These are phyloP conservation scores for Triadica sebifera DNA, from an alignment of 345 rosid species.

Conservation along the genomic window DNA sequence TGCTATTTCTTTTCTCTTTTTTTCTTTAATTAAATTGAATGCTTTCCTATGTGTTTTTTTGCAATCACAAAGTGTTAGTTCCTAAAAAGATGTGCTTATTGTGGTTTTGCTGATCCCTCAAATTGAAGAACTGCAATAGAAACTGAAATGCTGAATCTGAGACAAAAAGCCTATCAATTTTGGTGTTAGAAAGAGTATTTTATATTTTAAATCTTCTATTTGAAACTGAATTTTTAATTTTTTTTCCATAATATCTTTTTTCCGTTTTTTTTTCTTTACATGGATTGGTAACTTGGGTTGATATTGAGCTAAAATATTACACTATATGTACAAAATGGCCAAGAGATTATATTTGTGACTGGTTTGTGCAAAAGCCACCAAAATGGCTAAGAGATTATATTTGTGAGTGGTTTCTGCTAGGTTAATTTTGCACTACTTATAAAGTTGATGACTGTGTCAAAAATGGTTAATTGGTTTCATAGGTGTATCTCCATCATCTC, in stretches of 20 bases:
- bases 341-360: background rate
- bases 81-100: background rate
- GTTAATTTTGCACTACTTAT: background rate
- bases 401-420: too few species aligned
- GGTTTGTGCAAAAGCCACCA: too few species aligned
- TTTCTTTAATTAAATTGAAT: background rate
- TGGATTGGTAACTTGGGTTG: background rate
- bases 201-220: background rate
- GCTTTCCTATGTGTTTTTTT: background rate
- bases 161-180: background rate
- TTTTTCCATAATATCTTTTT: background rate
- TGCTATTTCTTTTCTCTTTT: too few species aligned
- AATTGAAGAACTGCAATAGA: background rate
- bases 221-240: background rate
- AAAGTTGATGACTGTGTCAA: background rate
- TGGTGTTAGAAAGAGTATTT: background rate
- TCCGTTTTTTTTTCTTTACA: background rate
- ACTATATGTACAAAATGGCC: background rate
- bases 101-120: background rate
- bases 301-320: background rate
- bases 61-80: background rate
- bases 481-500: slow-evolving; percentile 27
- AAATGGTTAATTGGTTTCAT: slow-evolving; percentile 1
- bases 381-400: too few species aligned
- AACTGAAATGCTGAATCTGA: background rate